A percentile compares a stretch with the other conserved stretches of the same genome.
Conservation (phyloP, 805 yeast species). For the Komagataella pastoris region DNA sequence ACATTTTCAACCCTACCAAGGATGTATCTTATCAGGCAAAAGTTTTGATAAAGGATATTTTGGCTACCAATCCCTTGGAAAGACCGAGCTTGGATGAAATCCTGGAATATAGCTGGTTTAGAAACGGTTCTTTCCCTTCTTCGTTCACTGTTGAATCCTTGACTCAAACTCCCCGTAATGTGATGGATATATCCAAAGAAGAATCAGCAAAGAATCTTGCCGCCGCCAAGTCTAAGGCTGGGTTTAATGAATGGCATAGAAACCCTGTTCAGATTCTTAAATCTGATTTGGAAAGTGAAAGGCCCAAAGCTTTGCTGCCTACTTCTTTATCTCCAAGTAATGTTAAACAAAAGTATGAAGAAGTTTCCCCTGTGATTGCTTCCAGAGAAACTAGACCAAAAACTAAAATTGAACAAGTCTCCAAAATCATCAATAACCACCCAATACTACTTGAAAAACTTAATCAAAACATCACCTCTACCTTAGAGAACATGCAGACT, state of each 20-base stretch:
- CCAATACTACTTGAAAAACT: slow-evolving; percentile 5
- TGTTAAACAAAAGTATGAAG: slow-evolving; percentile 77
- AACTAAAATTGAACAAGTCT: not conserved
- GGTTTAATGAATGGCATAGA: slow-evolving; percentile 30
- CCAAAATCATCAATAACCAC: slow-evolving; percentile 12
- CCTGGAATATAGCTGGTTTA: slow-evolving; percentile 76
- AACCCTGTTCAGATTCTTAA: slow-evolving; percentile 60
- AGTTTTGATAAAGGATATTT: slow-evolving; percentile 54
- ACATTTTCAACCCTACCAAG: slow-evolving; percentile 58
- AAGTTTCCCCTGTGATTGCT: slow-evolving; percentile 25
- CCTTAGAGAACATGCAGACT: slow-evolving; percentile 13
- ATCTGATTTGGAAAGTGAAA: slow-evolving; percentile 57
- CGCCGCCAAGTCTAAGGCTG: slow-evolving; percentile 49
- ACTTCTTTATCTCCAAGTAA: slow-evolving; percentile 88
- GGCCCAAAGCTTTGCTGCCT: slow-evolving; percentile 62
- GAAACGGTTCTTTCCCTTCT: slow-evolving; percentile 65
- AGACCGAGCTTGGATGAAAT: slow-evolving; percentile 78
- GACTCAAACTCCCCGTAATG: slow-evolving; percentile 44
- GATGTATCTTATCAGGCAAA: slow-evolving; percentile 59
- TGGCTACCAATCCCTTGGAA: slow-evolving; percentile 62
- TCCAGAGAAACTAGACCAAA: slow-evolving; percentile 10
- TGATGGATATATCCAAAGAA: slow-evolving; percentile 36
- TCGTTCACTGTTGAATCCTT: slow-evolving; percentile 50
- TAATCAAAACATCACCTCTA: slow-evolving; percentile 14
- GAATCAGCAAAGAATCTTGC: slow-evolving; percentile 60